phyloP scores from a whole-genome alignment of 768 basidiomycete species.

The Rubroboletus satanas region DNA sequence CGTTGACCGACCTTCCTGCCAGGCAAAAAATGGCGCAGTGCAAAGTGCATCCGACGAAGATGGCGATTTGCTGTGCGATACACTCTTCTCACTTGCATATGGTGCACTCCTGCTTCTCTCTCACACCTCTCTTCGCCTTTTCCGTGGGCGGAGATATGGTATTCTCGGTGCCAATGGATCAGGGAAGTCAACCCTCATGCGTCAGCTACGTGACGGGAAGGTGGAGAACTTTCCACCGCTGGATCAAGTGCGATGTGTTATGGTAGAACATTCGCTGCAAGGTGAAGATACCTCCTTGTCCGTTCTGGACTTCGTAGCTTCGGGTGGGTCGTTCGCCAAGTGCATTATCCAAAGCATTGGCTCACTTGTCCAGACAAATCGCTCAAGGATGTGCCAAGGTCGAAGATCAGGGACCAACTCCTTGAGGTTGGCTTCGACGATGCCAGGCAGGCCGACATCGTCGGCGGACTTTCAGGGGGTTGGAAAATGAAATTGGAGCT shows the following conservation, averaged over 20 bases:
- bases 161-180: slow-evolving; percentile 95
- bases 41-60: slow-evolving; percentile 52
- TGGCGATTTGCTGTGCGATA: slow-evolving; percentile 87
- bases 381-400: slow-evolving; percentile 55
- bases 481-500: slow-evolving; percentile 99
- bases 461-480: slow-evolving; percentile 90
- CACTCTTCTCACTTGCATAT: slow-evolving; percentile 93
- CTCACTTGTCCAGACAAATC: slow-evolving; percentile 53
- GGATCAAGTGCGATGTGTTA: slow-evolving; percentile 80
- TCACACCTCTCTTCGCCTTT: slow-evolving; percentile 84
- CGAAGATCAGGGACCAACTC: slow-evolving; percentile 76
- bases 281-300: slow-evolving; percentile 84
- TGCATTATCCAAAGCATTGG: neutral
- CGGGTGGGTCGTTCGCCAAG: slow-evolving; percentile 47
- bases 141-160: slow-evolving; percentile 91
- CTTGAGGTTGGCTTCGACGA: slow-evolving; percentile 90
- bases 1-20: slow-evolving; percentile 9
- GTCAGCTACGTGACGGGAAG: slow-evolving; percentile 91
- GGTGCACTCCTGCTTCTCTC: slow-evolving; percentile 92
- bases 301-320: slow-evolving; percentile 86
- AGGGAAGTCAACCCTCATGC: slow-evolving; percentile 94
- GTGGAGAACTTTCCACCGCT: slow-evolving; percentile 95
- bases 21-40: slow-evolving; percentile 57
- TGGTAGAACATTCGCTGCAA: slow-evolving; percentile 97
- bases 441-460: slow-evolving; percentile 74